Percentiles rank a stretch among this genome's conserved stretches.
Evolutionary conservation across 2,329 filamentous ascomycete species (phyloP).

Genomic region (Nigrospora oryzae): DNA sequence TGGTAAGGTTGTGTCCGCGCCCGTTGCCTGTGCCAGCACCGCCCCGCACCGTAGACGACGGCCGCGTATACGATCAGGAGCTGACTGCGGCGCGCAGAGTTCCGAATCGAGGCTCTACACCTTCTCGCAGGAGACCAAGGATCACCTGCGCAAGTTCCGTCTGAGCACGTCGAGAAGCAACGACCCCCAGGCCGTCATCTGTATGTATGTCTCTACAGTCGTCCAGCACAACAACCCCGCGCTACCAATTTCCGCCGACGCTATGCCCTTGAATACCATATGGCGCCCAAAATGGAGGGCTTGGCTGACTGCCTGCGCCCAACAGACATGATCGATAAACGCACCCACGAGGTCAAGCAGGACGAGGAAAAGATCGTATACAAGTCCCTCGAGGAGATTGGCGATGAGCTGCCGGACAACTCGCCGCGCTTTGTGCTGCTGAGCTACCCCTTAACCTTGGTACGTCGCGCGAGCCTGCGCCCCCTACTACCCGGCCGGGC

Average conservation of each 20-base stretch:
- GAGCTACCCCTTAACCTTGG: conserved; percentile 83
- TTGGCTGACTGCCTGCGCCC: conserved; percentile 4
- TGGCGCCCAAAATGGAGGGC: neutral
- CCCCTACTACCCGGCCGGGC: neutral
- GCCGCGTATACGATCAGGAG: no score
- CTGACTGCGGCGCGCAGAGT: conserved; percentile 25
- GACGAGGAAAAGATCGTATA: conserved; percentile 72
- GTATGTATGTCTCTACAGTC: conserved; percentile 52
- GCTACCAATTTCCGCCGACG: neutral
- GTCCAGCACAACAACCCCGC: neutral
- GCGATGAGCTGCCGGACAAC: conserved; percentile 86
- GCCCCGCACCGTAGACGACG: no score
- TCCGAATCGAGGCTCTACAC: conserved; percentile 88
- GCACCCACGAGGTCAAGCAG: conserved; percentile 80
- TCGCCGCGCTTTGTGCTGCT: conserved; percentile 83
- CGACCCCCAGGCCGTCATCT: conserved; percentile 85
- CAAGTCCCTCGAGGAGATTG: conserved; percentile 69
- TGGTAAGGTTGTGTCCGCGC: no score
- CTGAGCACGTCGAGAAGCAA: conserved; percentile 81
- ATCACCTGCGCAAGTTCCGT: conserved; percentile 89
- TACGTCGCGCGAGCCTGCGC: conserved; percentile 29
- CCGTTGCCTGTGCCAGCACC: no score
- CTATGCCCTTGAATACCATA: no score
- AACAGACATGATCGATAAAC: conserved; percentile 82
- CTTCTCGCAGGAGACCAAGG: conserved; percentile 84